Evolutionary conservation across 371 early-diverging fungal species (phyloP).

Genomic region (Mucor piriformis): DNA sequence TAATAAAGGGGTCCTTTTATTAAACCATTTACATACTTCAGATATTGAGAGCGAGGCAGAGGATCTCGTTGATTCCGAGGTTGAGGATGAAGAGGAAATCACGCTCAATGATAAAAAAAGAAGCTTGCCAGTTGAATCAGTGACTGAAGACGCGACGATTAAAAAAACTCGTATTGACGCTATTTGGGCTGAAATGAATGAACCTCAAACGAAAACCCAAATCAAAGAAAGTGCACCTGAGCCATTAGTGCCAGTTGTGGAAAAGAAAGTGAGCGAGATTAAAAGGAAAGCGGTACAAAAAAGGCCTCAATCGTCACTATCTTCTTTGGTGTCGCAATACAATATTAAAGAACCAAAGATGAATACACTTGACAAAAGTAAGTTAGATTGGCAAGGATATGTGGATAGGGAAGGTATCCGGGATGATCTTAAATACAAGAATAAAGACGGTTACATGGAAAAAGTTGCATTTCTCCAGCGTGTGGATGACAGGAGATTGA

Average conservation of each 20-base stretch:
- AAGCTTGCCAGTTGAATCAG: background rate
- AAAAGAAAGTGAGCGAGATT: background rate
- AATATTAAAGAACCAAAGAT: constrained; percentile 70
- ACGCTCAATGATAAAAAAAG: background rate
- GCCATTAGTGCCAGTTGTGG: background rate
- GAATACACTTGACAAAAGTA: constrained; percentile 74
- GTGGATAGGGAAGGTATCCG: constrained; percentile 69
- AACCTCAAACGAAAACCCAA: background rate
- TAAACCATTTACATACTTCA: background rate
- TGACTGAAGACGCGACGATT: constrained; percentile 1
- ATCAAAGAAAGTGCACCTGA: background rate
- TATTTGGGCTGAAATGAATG: constrained; percentile 52
- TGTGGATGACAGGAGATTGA: constrained; percentile 57
- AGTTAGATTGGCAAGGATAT: constrained; percentile 71
- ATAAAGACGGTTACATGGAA: constrained; percentile 74
- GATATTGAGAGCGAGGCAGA: constrained; percentile 20
- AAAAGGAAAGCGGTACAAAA: constrained; percentile 1
- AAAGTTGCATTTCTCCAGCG: constrained; percentile 65
- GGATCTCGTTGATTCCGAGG: background rate
- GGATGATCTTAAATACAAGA: constrained; percentile 67
- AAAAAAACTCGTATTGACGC: constrained; percentile 46
- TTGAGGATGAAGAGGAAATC: constrained; percentile 14
- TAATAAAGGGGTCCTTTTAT: background rate
- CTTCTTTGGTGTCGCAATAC: constrained; percentile 61
- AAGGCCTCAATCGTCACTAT: constrained; percentile 56